Conservation (phyloP, 352 stramenopile species). For the Phytophthora fragariae region DNA sequence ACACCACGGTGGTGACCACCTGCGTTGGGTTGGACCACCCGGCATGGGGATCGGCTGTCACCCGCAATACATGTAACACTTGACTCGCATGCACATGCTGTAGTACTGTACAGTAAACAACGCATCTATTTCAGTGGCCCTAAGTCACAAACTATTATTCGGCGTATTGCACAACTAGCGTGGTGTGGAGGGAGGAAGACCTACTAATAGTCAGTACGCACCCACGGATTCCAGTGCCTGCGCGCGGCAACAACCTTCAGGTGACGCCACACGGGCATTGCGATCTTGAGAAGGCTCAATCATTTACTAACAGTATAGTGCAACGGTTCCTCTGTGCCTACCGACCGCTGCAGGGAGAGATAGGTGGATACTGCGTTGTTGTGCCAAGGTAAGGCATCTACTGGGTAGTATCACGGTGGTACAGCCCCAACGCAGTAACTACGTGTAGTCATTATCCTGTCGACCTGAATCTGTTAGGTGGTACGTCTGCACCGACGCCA, state of each 20-base stretch:
- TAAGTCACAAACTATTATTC: background rate
- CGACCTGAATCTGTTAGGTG: background rate
- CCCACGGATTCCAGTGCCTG: no score
- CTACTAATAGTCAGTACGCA: no score
- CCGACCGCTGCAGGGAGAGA: background rate
- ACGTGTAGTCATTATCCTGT: background rate
- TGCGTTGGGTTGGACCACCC: background rate
- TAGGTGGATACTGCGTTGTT: background rate
- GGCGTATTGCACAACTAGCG: background rate
- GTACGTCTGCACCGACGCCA: no score
- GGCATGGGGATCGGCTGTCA: background rate
- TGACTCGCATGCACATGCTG: background rate
- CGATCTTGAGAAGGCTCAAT: background rate
- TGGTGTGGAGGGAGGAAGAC: no score
- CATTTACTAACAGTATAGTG: background rate
- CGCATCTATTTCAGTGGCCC: background rate
- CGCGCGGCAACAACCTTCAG: background rate
- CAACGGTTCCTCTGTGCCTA: background rate
- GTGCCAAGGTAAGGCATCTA: background rate
- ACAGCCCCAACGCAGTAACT: background rate
- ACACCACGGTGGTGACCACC: background rate
- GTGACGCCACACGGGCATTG: background rate
- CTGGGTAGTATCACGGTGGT: background rate
- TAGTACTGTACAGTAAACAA: background rate
- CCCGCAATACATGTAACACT: background rate